phyloP scores from a whole-genome alignment of 1,284 basidiomycete species.

The Tranzscheliella williamsii region DNA sequence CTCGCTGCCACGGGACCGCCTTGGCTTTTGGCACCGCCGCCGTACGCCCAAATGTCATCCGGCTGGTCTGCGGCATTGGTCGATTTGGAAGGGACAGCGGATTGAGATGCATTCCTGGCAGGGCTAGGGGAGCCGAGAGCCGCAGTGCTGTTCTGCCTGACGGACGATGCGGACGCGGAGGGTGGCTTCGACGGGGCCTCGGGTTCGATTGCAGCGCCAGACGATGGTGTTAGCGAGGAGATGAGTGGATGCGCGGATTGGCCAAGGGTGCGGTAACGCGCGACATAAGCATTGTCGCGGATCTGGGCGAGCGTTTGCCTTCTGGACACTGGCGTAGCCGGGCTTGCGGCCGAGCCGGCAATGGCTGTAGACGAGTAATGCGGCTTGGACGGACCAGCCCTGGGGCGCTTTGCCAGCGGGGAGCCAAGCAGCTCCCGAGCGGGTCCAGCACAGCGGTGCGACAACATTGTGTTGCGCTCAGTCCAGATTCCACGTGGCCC shows the following conservation, averaged over 20 bases:
- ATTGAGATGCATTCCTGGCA: conserved; percentile 4
- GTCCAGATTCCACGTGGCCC: too few species aligned
- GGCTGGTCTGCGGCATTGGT: conserved; percentile 21
- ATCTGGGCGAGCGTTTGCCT: conserved; percentile 26
- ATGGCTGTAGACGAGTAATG: conserved; percentile 28
- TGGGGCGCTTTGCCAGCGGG: conserved; percentile 1
- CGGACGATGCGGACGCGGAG: background rate
- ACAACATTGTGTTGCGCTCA: too few species aligned
- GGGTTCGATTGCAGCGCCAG: background rate
- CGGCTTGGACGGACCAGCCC: conserved; percentile 17
- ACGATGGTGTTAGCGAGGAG: conserved; percentile 11
- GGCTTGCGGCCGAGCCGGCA: conserved; percentile 3
- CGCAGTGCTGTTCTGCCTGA: conserved; percentile 5
- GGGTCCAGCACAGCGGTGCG: conserved; percentile 14
- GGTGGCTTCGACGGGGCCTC: too few species aligned
- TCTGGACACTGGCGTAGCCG: conserved; percentile 6
- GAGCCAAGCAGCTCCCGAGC: conserved; percentile 24
- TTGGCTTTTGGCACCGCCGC: conserved; percentile 39
- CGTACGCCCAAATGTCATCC: conserved; percentile 40
- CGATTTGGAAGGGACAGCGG: conserved; percentile 12
- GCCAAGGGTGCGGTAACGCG: conserved; percentile 30
- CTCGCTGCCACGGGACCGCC: conserved; percentile 19
- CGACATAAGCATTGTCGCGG: conserved; percentile 30
- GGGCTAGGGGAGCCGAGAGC: conserved; percentile 9
- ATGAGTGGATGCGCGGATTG: conserved; percentile 21